phyloP scores from a whole-genome alignment of 2,329 filamentous ascomycete genomes.

The Neopestalotiopsis sp. region DNA sequence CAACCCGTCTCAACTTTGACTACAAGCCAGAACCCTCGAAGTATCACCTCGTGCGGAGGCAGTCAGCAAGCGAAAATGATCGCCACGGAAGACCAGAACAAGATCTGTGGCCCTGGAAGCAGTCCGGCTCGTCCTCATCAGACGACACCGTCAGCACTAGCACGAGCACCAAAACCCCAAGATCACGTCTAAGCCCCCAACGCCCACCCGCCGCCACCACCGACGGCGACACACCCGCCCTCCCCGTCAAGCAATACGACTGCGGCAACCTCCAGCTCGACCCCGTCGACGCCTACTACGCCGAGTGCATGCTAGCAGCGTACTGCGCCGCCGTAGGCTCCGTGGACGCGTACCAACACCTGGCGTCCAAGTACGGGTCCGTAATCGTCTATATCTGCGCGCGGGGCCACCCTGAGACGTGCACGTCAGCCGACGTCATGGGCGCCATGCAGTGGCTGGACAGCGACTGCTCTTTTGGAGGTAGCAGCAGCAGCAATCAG shows the following conservation, averaged over 20 bases:
- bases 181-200: background rate
- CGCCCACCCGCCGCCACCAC: background rate
- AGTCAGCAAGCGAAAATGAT: background rate
- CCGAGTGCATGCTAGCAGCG: background rate
- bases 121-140: background rate
- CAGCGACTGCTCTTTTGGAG: background rate
- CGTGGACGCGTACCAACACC: background rate
- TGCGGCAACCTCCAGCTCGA: background rate
- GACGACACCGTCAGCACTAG: background rate
- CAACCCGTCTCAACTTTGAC: background rate
- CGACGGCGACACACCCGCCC: background rate
- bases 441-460: background rate
- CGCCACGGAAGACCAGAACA: background rate
- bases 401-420: background rate
- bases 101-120: background rate
- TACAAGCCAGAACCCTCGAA: background rate
- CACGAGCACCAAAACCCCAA: background rate
- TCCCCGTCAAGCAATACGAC: background rate
- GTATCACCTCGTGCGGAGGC: background rate
- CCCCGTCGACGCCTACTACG: background rate
- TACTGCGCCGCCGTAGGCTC: background rate
- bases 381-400: slow-evolving; percentile 4
- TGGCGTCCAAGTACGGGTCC: background rate
- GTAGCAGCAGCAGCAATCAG: background rate
- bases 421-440: background rate